Base-by-base conservation (phyloP, 257 asterid species). In the Apocynum venetum region DNA sequence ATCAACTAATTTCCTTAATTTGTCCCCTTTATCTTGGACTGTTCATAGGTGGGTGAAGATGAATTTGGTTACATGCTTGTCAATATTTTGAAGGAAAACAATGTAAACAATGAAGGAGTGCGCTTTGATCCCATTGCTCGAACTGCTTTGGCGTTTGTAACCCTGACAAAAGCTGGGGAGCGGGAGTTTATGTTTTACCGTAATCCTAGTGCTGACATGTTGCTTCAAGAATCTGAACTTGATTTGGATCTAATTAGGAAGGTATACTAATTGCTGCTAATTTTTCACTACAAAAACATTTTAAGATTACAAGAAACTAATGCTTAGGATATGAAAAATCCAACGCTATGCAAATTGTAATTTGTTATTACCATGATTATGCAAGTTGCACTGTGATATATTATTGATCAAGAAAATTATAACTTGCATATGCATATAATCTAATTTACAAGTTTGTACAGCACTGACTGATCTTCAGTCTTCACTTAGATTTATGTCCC, bases 161-260 rank as follows among this genome's bases (percentile, higher is more conserved):
- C 98, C 41, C 91, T 96, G 77, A 89, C 91, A 86, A 91, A 89
- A 46, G 97, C 93, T 76, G 99, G 99, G 78, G 99, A 96, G 74
- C 96, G 98, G 0, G 99, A 96, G 73, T 96, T 96, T 91, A 96
- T 96, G 98, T 96, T 96, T 77, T 96, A 93, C 48, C 97, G 98
- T 76, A 96, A 96, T 78, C 99, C 99, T 52, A 96, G 98, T 84
- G 99, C 99, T 57, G 99, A 96, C 82, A 96, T 96, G 99, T 84
- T 96, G 81, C 92, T 96, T 74, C 79, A 84, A 78, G 97, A 87
- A 79, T 73, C 81, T 20, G 98, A 96, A 82, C 98, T 96, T 72
- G 97, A 93, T 86, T 77, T 93, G 31, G 93, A 87, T 63, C 78
- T 96, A 80, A 91, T 93, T 80, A 89, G 80, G 86, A 91, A 93